Evolutionary conservation across 805 yeast genomes (phyloP).

Genomic region (Ogataea pilisensis): DNA sequence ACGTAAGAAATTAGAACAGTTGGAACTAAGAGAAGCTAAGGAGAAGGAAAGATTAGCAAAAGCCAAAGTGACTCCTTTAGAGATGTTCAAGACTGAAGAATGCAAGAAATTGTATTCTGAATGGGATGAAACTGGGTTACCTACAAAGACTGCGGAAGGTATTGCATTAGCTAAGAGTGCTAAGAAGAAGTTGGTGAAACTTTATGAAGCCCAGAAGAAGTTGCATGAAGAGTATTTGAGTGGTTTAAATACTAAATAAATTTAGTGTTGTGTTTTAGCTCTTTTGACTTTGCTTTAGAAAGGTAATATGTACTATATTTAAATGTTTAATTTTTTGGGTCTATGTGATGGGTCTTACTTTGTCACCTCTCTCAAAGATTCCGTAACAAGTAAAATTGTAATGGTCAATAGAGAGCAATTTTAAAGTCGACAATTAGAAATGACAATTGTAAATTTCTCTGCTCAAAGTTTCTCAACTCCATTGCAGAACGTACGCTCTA

Average conservation of each 20-base stretch:
- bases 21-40: constrained; percentile 56
- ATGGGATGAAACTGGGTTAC: constrained; percentile 87
- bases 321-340: neutral
- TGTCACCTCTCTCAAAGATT: too few species aligned
- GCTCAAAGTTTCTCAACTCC: too few species aligned
- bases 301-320: too few species aligned
- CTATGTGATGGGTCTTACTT: too few species aligned
- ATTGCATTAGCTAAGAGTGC: constrained; percentile 83
- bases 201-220: constrained; percentile 76
- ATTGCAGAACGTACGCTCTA: too few species aligned
- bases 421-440: too few species aligned
- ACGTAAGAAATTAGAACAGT: constrained; percentile 52
- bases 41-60: constrained; percentile 61
- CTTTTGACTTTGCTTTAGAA: neutral
- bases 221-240: constrained; percentile 62
- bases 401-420: too few species aligned
- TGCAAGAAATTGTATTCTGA: constrained; percentile 43
- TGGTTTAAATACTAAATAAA: neutral
- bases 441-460: too few species aligned
- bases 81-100: constrained; percentile 62
- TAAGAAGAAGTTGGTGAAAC: constrained; percentile 76
- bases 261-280: neutral
- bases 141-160: constrained; percentile 71
- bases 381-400: too few species aligned
- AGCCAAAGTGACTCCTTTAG: constrained; percentile 65